Evolutionary conservation across 164 flowering plant species (phyloP).

Genomic region (Macadamia integrifolia): DNA sequence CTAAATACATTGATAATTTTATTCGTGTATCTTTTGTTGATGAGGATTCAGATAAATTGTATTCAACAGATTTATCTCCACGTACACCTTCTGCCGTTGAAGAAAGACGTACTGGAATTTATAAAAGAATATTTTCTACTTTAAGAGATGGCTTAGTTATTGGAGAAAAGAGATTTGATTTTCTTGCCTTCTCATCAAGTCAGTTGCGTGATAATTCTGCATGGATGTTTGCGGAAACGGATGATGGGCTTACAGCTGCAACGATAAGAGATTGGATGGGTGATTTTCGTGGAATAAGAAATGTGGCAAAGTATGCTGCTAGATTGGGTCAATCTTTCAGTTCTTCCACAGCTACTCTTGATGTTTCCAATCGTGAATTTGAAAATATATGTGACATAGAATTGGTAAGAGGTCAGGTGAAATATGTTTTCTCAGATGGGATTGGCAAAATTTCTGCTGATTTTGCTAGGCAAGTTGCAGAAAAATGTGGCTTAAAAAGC

Average conservation of each 20-base stretch:
- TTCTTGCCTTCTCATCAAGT: slow-evolving; percentile 89
- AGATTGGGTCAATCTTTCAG: slow-evolving; percentile 88
- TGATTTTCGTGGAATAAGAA: slow-evolving; percentile 55
- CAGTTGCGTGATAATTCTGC: slow-evolving; percentile 76
- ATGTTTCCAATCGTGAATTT: slow-evolving; percentile 44
- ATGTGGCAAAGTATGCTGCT: slow-evolving; percentile 89
- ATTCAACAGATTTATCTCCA: slow-evolving; percentile 49
- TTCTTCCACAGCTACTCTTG: slow-evolving; percentile 71
- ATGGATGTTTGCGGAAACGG: slow-evolving; percentile 85
- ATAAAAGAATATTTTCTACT: slow-evolving; percentile 50
- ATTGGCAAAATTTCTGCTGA: slow-evolving; percentile 83
- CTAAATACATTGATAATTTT: slow-evolving; percentile 52
- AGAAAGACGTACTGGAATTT: slow-evolving; percentile 37
- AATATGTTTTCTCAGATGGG: slow-evolving; percentile 82
- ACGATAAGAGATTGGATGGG: slow-evolving; percentile 82
- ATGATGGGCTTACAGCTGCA: slow-evolving; percentile 43
- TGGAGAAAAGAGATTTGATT: slow-evolving; percentile 81
- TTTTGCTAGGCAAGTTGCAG: slow-evolving; percentile 65
- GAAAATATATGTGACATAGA: slow-evolving; percentile 55
- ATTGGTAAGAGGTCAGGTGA: slow-evolving; percentile 13
- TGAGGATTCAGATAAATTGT: slow-evolving; percentile 61
- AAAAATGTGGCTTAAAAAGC: slow-evolving; percentile 44
- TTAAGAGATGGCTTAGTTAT: slow-evolving; percentile 60
- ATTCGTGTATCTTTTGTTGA: slow-evolving; percentile 79
- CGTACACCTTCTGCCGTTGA: slow-evolving; percentile 25